Conservation (phyloP, 441 rosid genomes). For the Populus hybrid region DNA sequence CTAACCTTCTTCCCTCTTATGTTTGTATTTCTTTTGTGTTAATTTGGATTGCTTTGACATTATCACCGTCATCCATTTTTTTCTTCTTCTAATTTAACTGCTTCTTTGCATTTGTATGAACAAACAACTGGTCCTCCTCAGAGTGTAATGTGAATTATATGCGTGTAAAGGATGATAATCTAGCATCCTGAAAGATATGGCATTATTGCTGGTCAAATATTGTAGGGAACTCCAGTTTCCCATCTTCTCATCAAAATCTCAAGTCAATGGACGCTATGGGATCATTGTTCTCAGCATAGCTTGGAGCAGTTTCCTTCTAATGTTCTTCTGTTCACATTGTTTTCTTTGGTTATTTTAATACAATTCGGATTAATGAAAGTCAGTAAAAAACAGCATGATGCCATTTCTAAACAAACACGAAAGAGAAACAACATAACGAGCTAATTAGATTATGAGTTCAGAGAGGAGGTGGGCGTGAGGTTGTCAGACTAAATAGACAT, state of each 20-base stretch:
- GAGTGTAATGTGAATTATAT: too few species aligned
- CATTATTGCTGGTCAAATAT: not conserved
- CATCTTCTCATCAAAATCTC: not conserved
- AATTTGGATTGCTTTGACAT: too few species aligned
- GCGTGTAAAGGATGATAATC: too few species aligned
- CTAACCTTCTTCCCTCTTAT: too few species aligned
- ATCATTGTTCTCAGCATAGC: not conserved
- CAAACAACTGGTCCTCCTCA: too few species aligned
- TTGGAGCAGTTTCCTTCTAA: not conserved
- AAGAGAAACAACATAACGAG: not conserved
- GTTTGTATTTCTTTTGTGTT: too few species aligned
- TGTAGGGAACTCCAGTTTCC: not conserved
- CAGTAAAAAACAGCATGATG: not conserved
- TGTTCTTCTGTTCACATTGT: not conserved
- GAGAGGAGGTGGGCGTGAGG: too few species aligned
- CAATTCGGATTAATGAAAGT: not conserved
- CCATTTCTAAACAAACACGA: not conserved
- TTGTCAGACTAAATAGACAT: not conserved
- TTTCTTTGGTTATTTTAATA: too few species aligned
- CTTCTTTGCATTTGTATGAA: too few species aligned
- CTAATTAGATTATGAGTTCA: not conserved
- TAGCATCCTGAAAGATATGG: not conserved
- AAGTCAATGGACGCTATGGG: not conserved
- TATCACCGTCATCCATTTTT: too few species aligned
- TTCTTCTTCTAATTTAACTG: too few species aligned